These are phyloP conservation scores for Acanthamoeba royreba DNA, from an alignment of 208 protist genomes.

Conservation along the genomic window DNA sequence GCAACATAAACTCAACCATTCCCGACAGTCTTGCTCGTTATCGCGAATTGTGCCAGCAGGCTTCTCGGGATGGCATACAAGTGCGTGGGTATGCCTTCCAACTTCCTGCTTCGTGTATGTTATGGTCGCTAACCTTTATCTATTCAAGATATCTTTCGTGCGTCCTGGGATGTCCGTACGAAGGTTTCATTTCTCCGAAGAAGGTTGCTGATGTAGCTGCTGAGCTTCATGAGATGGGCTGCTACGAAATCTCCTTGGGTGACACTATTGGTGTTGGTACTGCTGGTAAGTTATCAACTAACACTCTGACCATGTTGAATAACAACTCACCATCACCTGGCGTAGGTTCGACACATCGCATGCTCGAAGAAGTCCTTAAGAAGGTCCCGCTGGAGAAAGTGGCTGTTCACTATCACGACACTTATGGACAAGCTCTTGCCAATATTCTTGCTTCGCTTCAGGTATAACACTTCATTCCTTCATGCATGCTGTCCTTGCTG, in stretches of 20 bases:
- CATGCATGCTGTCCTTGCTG: not conserved
- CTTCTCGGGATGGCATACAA: slow-evolving; percentile 56
- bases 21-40: slow-evolving; percentile 75
- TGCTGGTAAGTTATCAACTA: slow-evolving; percentile 45
- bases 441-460: slow-evolving; percentile 80
- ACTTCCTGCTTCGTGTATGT: not conserved
- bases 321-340: not conserved
- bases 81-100: slow-evolving; percentile 72
- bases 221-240: slow-evolving; percentile 81
- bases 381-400: slow-evolving; percentile 60
- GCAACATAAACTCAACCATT: slow-evolving; percentile 81
- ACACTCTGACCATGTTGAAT: slow-evolving; percentile 17
- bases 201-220: slow-evolving; percentile 66
- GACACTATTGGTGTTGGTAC: slow-evolving; percentile 85
- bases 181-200: slow-evolving; percentile 61
- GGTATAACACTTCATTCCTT: not conserved
- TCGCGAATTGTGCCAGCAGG: slow-evolving; percentile 59
- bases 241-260: slow-evolving; percentile 85
- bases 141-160: slow-evolving; percentile 74
- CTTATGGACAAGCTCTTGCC: slow-evolving; percentile 80
- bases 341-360: slow-evolving; percentile 44
- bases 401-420: slow-evolving; percentile 87
- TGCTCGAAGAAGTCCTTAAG: slow-evolving; percentile 63
- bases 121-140: not conserved
- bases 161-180: slow-evolving; percentile 83